phyloP scores from a whole-genome alignment of 2,329 filamentous ascomycete genomes.

The Penicillium frequentans region DNA sequence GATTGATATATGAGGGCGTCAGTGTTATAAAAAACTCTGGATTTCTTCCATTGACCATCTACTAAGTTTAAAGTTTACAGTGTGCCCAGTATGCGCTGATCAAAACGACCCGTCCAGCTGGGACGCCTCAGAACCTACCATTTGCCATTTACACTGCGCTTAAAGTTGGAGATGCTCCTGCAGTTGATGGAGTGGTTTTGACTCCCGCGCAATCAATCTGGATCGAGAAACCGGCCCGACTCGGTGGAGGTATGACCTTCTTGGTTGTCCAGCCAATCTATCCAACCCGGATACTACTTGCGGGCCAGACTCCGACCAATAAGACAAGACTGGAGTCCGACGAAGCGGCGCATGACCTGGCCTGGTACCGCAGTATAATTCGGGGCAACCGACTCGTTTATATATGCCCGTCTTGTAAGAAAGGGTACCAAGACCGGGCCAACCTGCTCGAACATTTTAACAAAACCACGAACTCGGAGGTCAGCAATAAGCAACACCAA shows the following conservation, averaged over 20 bases:
- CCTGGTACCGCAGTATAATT: not conserved
- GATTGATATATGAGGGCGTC: not conserved
- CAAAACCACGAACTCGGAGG: not conserved
- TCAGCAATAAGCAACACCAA: not conserved
- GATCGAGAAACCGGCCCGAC: not conserved
- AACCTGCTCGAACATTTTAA: not conserved
- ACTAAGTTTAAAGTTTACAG: not conserved
- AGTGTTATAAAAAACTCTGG: not conserved
- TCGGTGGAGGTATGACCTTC: not conserved
- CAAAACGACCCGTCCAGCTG: not conserved
- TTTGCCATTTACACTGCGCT: not conserved
- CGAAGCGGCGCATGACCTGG: not conserved
- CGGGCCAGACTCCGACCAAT: not conserved
- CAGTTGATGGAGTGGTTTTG: not conserved
- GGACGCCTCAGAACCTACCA: not conserved
- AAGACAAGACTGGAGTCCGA: not conserved
- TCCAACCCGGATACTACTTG: not conserved
- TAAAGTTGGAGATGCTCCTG: not conserved
- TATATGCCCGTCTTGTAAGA: not conserved
- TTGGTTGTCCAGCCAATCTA: not conserved
- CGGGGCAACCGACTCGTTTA: not conserved
- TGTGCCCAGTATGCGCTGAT: not conserved
- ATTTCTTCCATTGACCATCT: not conserved
- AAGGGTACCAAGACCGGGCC: not conserved
- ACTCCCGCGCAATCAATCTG: not conserved